Evolutionary conservation across 495 filamentous ascomycete species (phyloP).

Genomic region (Lindgomyces ingoldianus): DNA sequence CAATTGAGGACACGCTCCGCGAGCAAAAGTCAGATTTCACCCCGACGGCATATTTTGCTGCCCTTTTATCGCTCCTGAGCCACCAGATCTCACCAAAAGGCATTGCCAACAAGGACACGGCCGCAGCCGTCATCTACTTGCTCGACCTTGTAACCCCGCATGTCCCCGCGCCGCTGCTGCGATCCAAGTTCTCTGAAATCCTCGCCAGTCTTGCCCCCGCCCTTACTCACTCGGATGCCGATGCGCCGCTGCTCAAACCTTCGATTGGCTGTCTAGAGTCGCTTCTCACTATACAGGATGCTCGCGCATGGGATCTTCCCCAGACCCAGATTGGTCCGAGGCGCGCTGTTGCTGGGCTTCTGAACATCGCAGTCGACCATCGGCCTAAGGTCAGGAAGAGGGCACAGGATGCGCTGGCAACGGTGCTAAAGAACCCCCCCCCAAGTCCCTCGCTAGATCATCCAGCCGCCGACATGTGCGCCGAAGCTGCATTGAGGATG

Average conservation of each 20-base stretch:
- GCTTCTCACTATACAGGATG: constrained; percentile 84
- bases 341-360: constrained; percentile 80
- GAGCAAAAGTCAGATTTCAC: constrained; percentile 80
- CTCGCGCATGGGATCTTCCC: constrained; percentile 79
- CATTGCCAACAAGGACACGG: constrained; percentile 78
- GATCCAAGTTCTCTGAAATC: constrained; percentile 91
- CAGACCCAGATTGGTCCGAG: constrained; percentile 84
- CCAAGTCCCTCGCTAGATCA: constrained; percentile 90
- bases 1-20: constrained; percentile 87
- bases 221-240: constrained; percentile 74
- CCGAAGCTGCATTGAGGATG: constrained; percentile 78
- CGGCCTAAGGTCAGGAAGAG: constrained; percentile 94
- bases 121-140: constrained; percentile 88
- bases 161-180: constrained; percentile 79
- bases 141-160: constrained; percentile 86
- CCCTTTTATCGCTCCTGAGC: constrained; percentile 83
- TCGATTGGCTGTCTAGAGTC: constrained; percentile 94
- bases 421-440: constrained; percentile 77
- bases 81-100: constrained; percentile 65
- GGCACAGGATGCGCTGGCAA: constrained; percentile 84
- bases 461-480: constrained; percentile 93
- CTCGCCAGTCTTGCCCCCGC: constrained; percentile 82
- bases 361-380: constrained; percentile 80
- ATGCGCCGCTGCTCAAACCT: constrained; percentile 80
- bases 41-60: constrained; percentile 92